Evolutionary conservation across 1,284 basidiomycete species (phyloP).

Genomic region (Gomphus bonarii): DNA sequence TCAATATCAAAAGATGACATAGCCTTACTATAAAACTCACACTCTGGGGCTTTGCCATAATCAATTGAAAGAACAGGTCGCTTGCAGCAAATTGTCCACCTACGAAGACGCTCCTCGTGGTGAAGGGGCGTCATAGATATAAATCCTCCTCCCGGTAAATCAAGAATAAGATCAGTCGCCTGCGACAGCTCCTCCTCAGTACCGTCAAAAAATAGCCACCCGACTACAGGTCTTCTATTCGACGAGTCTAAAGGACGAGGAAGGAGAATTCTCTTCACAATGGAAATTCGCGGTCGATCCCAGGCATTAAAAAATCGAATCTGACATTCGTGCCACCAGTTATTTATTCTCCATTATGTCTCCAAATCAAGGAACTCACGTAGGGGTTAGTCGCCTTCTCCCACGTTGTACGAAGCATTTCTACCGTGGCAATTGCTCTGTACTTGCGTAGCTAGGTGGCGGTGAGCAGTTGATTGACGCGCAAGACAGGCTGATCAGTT

Average conservation of each 20-base stretch:
- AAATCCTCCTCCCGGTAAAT: slow-evolving; percentile 94
- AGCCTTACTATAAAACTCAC: slow-evolving; percentile 33
- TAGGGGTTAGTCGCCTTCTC: slow-evolving; percentile 94
- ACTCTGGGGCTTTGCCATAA: slow-evolving; percentile 95
- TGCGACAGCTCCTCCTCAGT: slow-evolving; percentile 56
- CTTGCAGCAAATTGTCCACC: slow-evolving; percentile 75
- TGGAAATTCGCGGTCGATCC: slow-evolving; percentile 48
- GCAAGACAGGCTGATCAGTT: slow-evolving; percentile 11
- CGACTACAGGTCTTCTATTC: slow-evolving; percentile 74
- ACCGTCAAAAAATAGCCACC: slow-evolving; percentile 77
- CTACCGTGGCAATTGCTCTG: slow-evolving; percentile 87
- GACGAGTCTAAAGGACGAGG: slow-evolving; percentile 70
- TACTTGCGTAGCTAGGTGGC: slow-evolving; percentile 69
- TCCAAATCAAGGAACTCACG: slow-evolving; percentile 31
- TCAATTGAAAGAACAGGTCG: slow-evolving; percentile 83
- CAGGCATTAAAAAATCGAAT: slow-evolving; percentile 55
- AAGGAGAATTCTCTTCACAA: slow-evolving; percentile 70
- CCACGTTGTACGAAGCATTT: slow-evolving; percentile 93
- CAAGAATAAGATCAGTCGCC: slow-evolving; percentile 75
- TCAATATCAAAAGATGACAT: neutral
- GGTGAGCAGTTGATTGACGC: neutral
- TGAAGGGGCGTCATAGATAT: slow-evolving; percentile 92
- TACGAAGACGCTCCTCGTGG: slow-evolving; percentile 88
- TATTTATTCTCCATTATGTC: neutral
- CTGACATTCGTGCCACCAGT: slow-evolving; percentile 26